Evolutionary conservation across 1,284 basidiomycete species (phyloP).

Genomic region (Bondarzewia mesenterica): DNA sequence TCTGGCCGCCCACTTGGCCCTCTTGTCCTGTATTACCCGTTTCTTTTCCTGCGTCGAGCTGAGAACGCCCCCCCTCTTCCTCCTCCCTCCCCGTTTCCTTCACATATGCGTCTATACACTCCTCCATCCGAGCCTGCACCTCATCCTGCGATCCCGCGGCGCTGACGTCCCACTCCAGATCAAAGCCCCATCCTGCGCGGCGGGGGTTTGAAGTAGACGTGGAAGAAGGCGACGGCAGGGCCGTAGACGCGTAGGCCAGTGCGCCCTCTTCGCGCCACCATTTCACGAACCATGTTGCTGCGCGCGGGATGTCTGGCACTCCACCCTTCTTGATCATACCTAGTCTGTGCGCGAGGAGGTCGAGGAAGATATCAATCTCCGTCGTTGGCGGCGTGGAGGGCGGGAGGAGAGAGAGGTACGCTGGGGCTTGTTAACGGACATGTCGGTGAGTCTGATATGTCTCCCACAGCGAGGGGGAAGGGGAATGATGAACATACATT

Average conservation of each 20-base stretch:
- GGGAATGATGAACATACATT: conserved; percentile 38
- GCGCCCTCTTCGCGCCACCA: conserved; percentile 81
- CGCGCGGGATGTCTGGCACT: conserved; percentile 57
- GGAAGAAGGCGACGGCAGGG: conserved; percentile 18
- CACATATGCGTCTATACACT: conserved; percentile 51
- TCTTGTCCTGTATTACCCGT: conserved; percentile 41
- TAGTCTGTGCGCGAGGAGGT: conserved; percentile 61
- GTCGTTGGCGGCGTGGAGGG: conserved; percentile 44
- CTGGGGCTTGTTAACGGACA: conserved; percentile 39
- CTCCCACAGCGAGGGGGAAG: not conserved
- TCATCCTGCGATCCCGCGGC: conserved; percentile 18
- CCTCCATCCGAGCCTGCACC: conserved; percentile 63
- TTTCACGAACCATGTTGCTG: conserved; percentile 72
- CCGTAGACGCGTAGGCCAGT: conserved; percentile 37
- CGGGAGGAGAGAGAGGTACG: conserved; percentile 61
- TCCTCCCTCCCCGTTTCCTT: conserved; percentile 37
- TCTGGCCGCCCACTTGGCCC: conserved; percentile 29
- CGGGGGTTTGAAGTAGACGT: conserved; percentile 4
- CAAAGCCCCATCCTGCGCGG: conserved; percentile 62
- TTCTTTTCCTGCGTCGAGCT: conserved; percentile 71
- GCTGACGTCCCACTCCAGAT: conserved; percentile 58
- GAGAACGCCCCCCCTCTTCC: conserved; percentile 41
- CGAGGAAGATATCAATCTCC: conserved; percentile 59
- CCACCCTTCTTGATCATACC: conserved; percentile 80
- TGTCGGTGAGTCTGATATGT: not conserved